Evolutionary conservation across 495 filamentous ascomycete genomes (phyloP).

Genomic region (Penicillium canescens): DNA sequence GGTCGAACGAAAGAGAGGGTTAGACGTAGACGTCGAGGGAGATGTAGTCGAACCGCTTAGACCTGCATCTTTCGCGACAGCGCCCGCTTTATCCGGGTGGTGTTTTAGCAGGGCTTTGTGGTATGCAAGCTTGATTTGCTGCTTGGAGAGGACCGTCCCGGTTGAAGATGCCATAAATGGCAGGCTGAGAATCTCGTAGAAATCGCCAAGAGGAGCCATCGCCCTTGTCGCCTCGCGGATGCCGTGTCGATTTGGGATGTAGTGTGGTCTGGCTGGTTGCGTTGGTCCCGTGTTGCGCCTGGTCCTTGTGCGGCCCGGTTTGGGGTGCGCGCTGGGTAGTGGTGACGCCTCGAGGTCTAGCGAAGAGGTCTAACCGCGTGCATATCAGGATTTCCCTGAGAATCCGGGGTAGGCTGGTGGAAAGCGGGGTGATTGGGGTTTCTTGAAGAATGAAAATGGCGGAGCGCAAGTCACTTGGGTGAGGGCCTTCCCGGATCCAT

Average conservation of each 20-base stretch:
- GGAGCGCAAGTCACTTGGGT: constrained; percentile 9
- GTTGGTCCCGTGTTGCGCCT: neutral
- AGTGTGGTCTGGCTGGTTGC: neutral
- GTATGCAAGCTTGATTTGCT: constrained; percentile 72
- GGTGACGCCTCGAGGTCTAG: constrained; percentile 2
- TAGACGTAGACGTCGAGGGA: neutral
- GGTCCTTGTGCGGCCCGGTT: constrained; percentile 1
- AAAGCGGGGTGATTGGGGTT: constrained; percentile 8
- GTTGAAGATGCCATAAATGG: constrained; percentile 29
- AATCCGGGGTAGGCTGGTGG: neutral
- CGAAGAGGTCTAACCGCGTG: constrained; percentile 2
- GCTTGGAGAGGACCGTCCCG: constrained; percentile 30
- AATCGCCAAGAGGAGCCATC: constrained; percentile 23
- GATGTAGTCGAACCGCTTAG: neutral
- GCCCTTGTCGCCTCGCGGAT: constrained; percentile 24
- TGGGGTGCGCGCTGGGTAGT: neutral
- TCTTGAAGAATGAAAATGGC: constrained; percentile 3
- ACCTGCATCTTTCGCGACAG: constrained; percentile 16
- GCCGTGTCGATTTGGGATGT: constrained; percentile 1
- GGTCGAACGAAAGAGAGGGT: neutral
- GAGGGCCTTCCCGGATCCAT: neutral
- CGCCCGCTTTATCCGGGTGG: constrained; percentile 74
- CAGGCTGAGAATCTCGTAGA: constrained; percentile 58
- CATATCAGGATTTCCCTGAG: neutral
- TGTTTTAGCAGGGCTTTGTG: constrained; percentile 72